Base-by-base conservation (phyloP, 805 yeast genomes). In the Blastobotrys terrestris region DNA sequence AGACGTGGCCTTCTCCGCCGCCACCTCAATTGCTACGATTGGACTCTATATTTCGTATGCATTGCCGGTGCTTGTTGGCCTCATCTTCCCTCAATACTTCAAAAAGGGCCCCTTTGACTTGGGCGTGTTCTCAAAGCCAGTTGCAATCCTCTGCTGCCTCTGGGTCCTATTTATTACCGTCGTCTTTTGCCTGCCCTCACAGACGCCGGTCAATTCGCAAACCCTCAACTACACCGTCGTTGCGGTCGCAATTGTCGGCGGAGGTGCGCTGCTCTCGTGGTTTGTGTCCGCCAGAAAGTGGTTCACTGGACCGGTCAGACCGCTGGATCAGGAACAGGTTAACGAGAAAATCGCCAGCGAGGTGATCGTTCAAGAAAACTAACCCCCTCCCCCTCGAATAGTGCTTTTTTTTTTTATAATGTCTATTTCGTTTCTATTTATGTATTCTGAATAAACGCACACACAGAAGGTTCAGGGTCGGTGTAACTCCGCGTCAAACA, bases 211-310 rank as follows among this genome's bases (percentile, higher is more conserved):
- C 21, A 57, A 61, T 21, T 49, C 57, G 2, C 68, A 70, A 39
- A 69, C 79, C 18, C 83, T 85, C 88, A 85, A 85, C 67, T 85
- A 85, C 64, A 80, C 88, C 0, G 76, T 76, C 56, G 87, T 80
- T 1, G 80, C 84, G 51, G 82, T 80, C 15, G 77, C 78, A 31
- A 83, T 83, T n/a, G 76, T 79, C 14, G 80, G 85, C 83, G 57
- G 80, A 3, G 65, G 80, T 20, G 74, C 85, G 0, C 60, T 75
- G 51, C 47, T 75, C 0, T 82, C 82, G 65, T 83, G 79, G 68
- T 71, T 66, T 51, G 63, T 71, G 2, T 75, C 76, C 61, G 85
- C 83, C 3, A 73, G 77, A 55, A 78, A 75, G 59, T 68, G 72
- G 61, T 83, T 78, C 71, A 63, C 72, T 31, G 89, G 89, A 7